Conservation (phyloP, 78 protist species). For the Trichosphaerium sp. region DNA sequence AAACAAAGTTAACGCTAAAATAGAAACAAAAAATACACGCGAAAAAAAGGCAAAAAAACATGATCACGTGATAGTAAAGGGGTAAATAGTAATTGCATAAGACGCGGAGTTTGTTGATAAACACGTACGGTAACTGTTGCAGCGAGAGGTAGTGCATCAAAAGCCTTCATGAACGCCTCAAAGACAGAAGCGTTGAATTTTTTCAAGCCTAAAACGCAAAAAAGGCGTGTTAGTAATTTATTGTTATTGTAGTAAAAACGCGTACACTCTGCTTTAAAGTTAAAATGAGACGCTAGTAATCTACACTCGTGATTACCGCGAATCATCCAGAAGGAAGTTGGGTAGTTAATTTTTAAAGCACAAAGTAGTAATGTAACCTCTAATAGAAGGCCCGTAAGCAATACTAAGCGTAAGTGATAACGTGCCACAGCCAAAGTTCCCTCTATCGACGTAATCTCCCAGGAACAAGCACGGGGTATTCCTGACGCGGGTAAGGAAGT, state of each 20-base stretch:
- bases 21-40: background rate
- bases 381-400: background rate
- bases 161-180: constrained; percentile 39
- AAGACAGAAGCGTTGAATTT: background rate
- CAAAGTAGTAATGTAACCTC: background rate
- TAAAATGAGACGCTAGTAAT: constrained; percentile 48
- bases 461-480: constrained; percentile 32
- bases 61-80: background rate
- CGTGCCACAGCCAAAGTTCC: constrained; percentile 22
- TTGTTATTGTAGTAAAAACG: background rate
- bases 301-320: constrained; percentile 79
- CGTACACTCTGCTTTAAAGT: constrained; percentile 59
- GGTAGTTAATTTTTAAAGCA: background rate
- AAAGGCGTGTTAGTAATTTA: no score
- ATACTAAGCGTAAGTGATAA: background rate
- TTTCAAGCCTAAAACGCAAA: background rate
- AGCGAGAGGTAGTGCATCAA: constrained; percentile 61
- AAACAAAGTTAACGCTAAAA: background rate
- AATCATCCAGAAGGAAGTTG: constrained; percentile 15
- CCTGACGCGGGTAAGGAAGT: no score
- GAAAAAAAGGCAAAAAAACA: background rate
- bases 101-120: background rate
- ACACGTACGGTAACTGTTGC: constrained; percentile 25
- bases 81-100: constrained; percentile 1
- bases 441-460: constrained; percentile 71